Base-by-base conservation (phyloP, 2,329 filamentous ascomycete species). In the Magnaporthiopsis incrustans region DNA sequence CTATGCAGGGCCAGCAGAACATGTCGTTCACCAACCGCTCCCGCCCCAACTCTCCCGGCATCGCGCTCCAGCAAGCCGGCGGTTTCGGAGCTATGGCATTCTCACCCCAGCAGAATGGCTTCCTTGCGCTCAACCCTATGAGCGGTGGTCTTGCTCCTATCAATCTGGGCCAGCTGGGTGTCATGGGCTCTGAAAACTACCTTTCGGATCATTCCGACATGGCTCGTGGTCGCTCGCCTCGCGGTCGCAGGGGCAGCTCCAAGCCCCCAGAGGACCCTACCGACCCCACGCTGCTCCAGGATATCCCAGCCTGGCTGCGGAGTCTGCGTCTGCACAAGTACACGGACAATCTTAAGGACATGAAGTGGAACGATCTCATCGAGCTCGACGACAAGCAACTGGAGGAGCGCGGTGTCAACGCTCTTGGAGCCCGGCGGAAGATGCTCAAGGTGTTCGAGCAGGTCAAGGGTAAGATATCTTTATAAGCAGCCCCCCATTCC, bases 371-470 rank as follows among this genome's bases (percentile, higher is more conserved):
- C 33, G 95, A 99, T 63, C 79, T 99, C 70, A 81, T 99, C 66
- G 90, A 95, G 76, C 81, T 99, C 70, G 92, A 97, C 71, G 95
- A 99, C 70, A 93, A 93, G 73, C 93, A 91, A 61, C 81, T 99
- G 67, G 94, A 98, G 78, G 90, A 92, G 32, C 89, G 92, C 63
- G 95, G 95, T 61, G 95, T 99, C 38, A 97, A 97, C 75, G 95
- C 95, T 63, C 84, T 98, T 64, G 95, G 95, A 70, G 95, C 95
- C 25, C 84, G 95, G 70, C 90, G 94, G 74, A 99, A 99, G 85
- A 96, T 99, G 91, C 81, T 99, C 66, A 99, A 99, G 86, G 95
- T 98, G 64, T 98, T 98, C 77, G 95, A 98, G 71, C 93, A 97
- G 80, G 94, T 98, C 72, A 92, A 87, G 77, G 90, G 86, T 87